Conservation (phyloP, 108 stramenopile genomes). For the Cylindrotheca fusiformis region DNA sequence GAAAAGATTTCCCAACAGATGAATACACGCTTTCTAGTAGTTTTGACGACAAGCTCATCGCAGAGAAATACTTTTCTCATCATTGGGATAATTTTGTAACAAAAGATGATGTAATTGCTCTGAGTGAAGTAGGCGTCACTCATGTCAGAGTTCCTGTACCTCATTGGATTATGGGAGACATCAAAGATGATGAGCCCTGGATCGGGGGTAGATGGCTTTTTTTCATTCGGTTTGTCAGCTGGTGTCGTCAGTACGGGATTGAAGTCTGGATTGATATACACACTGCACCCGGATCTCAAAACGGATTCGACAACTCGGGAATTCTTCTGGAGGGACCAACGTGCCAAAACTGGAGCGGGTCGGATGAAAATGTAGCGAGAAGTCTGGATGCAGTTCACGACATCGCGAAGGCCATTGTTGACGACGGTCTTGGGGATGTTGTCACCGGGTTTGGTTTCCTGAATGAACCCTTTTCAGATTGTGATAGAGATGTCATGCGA, state of each 20-base stretch:
- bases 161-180: constrained; percentile 55
- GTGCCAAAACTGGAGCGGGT: constrained; percentile 34
- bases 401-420: constrained; percentile 32
- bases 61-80: constrained; percentile 37
- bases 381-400: constrained; percentile 38
- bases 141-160: constrained; percentile 69
- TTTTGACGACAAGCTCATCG: constrained; percentile 31
- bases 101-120: constrained; percentile 34
- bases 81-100: constrained; percentile 74
- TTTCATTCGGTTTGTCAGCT: constrained; percentile 50
- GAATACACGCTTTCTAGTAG: constrained; percentile 32
- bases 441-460: constrained; percentile 69
- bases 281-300: constrained; percentile 60
- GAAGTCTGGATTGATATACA: constrained; percentile 72
- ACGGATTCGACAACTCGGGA: constrained; percentile 59
- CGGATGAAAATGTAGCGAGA: constrained; percentile 33
- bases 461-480: constrained; percentile 59
- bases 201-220: constrained; percentile 55
- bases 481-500: constrained; percentile 22
- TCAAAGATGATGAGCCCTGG: constrained; percentile 44
- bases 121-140: constrained; percentile 45
- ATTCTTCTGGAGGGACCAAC: constrained; percentile 16
- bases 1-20: constrained; percentile 41
- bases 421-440: constrained; percentile 50
- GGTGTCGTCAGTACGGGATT: constrained; percentile 47